Base-by-base conservation (phyloP, 2,329 filamentous ascomycete species). In the Fusarium miscanthi region DNA sequence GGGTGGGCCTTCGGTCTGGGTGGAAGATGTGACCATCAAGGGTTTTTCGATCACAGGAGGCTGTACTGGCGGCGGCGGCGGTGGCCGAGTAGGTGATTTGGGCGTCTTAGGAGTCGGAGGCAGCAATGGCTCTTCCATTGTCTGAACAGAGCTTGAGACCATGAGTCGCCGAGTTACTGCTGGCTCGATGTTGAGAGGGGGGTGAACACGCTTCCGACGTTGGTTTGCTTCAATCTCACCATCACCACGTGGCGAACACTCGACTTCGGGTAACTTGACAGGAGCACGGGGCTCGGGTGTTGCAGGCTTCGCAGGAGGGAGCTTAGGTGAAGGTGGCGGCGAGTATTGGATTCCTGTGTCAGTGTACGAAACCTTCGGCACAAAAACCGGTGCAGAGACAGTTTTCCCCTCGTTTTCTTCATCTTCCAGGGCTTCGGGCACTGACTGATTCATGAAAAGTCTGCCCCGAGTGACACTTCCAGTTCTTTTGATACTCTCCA, bases 301-400 rank as follows among this genome's bases (percentile, higher is more conserved):
- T 21, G 82, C 75, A 21, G 83, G 79, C 73, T 85, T 84, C 53
- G 73, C 74, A 1, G 85, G 80, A 14, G 78, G 68, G 9, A 86
- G 62, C 74, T 85, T 86, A 2, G 94, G 94, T 5, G 94, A 97
- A 6, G 92, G 87, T 4, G 94, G 94, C 49, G 94, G 94, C 38
- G 94, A 96, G 77, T 89, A 96, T 80, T 98, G 95, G 86, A 94
- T 87, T 11, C 91, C 93, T 30, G 88, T 88, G 77, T 97, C 93
- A 42, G 88, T 88, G 83, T 96, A 97, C 63, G 87, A 83, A 46
- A 83, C 79, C 67, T 84, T 85, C 14, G 80, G 78, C 5, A 72
- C 73, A 23, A 78, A 71, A n/a, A 78, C 73, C n/a, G 79, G 71
- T 21, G 78, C 80, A 35, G 30, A 21, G n/a, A n/a, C 17, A 5